Evolutionary conservation across 1,284 basidiomycete species (phyloP).

Genomic region (Somion occarium): DNA sequence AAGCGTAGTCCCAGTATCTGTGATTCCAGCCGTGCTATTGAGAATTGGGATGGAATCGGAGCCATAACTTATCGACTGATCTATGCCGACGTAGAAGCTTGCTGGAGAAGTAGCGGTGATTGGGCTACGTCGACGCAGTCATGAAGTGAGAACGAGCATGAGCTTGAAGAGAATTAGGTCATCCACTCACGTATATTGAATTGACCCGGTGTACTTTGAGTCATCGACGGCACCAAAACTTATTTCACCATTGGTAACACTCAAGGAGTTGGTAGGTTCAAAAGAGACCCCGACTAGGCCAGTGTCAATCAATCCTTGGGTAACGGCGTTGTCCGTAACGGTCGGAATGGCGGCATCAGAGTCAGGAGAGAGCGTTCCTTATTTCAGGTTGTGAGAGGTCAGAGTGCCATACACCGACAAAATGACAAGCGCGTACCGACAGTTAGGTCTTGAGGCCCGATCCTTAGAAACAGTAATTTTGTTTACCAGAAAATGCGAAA

Average conservation of each 20-base stretch:
- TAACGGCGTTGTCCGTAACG: slow-evolving; percentile 11
- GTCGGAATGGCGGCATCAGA: slow-evolving; percentile 30
- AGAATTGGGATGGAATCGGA: slow-evolving; percentile 7
- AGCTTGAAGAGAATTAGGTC: not conserved
- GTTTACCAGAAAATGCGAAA: not conserved
- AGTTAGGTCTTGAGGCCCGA: slow-evolving; percentile 45
- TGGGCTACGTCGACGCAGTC: slow-evolving; percentile 16
- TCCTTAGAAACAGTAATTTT: slow-evolving; percentile 8
- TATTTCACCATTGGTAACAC: slow-evolving; percentile 10
- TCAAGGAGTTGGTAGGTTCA: slow-evolving; percentile 9
- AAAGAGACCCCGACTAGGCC: slow-evolving; percentile 12
- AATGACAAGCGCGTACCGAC: not conserved
- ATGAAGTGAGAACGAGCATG: not conserved
- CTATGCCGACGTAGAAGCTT: slow-evolving; percentile 16
- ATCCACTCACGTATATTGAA: slow-evolving; percentile 39
- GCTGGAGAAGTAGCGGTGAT: slow-evolving; percentile 27
- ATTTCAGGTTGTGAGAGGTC: not conserved
- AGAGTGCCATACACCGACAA: not conserved
- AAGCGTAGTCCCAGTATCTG: slow-evolving; percentile 18
- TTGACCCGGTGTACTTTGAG: slow-evolving; percentile 31
- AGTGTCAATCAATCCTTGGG: slow-evolving; percentile 2
- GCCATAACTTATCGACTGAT: slow-evolving; percentile 16
- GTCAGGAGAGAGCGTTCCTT: slow-evolving; percentile 27
- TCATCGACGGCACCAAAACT: slow-evolving; percentile 11
- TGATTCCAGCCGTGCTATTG: slow-evolving; percentile 11